Percentiles rank a stretch among this genome's conserved stretches.
phyloP scores from a whole-genome alignment of 2,329 filamentous ascomycete species.

The Colletotrichum sp. region DNA sequence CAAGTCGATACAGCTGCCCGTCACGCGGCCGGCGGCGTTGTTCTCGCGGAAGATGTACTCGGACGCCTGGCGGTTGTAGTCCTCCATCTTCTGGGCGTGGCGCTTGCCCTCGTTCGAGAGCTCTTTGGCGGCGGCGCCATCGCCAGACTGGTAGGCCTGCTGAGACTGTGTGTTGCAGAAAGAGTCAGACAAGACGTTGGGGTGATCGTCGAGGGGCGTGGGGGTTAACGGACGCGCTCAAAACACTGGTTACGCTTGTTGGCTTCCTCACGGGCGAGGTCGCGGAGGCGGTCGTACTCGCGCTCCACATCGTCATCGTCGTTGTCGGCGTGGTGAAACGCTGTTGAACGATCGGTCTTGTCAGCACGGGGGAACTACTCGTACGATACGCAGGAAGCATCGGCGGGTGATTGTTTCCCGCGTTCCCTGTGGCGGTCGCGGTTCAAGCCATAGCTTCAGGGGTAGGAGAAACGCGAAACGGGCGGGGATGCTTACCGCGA shows the following conservation, averaged over 20 bases:
- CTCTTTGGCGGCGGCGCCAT: conserved; percentile 82
- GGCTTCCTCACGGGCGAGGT: conserved; percentile 81
- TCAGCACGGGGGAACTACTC: not conserved
- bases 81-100: conserved; percentile 83
- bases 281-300: conserved; percentile 91
- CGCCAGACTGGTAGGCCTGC: conserved; percentile 81
- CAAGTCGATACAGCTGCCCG: conserved; percentile 85
- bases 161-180: conserved; percentile 58
- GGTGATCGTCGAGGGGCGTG: not conserved
- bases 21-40: conserved; percentile 78
- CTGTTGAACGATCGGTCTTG: conserved; percentile 44
- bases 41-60: conserved; percentile 97
- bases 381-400: not conserved
- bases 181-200: not conserved
- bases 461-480: not conserved
- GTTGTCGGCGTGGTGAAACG: conserved; percentile 76
- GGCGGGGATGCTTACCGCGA: conserved; percentile 17
- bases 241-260: conserved; percentile 80
- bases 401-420: not conserved
- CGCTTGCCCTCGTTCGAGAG: conserved; percentile 84
- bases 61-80: conserved; percentile 89
- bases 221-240: conserved; percentile 59
- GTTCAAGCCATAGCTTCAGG: not conserved
- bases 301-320: conserved; percentile 71
- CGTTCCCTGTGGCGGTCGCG: not conserved